Evolutionary conservation across 495 filamentous ascomycete genomes (phyloP).

Genomic region (Aspergillus homomorphus): DNA sequence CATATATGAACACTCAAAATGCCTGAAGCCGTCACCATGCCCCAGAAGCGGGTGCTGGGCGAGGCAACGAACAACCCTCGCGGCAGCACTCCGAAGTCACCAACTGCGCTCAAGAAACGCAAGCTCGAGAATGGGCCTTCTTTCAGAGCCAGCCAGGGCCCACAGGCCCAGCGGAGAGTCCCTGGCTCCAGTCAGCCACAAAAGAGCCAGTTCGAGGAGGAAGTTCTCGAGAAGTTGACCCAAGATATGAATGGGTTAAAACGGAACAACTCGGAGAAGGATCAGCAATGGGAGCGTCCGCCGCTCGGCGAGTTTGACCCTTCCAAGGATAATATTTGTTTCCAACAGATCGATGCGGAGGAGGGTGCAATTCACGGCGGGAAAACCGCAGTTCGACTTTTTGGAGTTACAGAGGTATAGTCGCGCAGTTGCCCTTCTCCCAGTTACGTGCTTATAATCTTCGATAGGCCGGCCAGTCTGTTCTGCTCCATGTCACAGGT

Average conservation of each 20-base stretch:
- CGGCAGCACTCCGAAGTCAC: constrained; percentile 45
- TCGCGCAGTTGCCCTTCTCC: not conserved
- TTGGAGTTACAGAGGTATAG: constrained; percentile 89
- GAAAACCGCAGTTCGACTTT: constrained; percentile 76
- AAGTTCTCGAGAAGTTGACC: constrained; percentile 89
- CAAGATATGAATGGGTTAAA: constrained; percentile 86
- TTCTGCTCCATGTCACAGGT: constrained; percentile 89
- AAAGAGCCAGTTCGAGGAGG: constrained; percentile 89
- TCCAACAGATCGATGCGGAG: constrained; percentile 95
- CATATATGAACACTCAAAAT: constrained; percentile 33
- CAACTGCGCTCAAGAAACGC: constrained; percentile 66
- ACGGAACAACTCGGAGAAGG: constrained; percentile 80
- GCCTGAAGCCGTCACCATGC: constrained; percentile 47
- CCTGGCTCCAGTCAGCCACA: constrained; percentile 71
- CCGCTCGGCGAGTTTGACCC: constrained; percentile 68
- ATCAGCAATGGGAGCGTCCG: constrained; percentile 91
- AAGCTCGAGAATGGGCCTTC: constrained; percentile 63
- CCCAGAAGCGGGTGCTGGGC: constrained; percentile 58
- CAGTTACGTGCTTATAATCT: not conserved
- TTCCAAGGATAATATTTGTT: constrained; percentile 68
- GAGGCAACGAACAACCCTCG: constrained; percentile 55
- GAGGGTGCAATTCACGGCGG: constrained; percentile 76
- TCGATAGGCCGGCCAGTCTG: constrained; percentile 74
- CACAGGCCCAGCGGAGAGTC: constrained; percentile 52
- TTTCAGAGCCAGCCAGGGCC: constrained; percentile 55